phyloP scores from a whole-genome alignment of 1,284 basidiomycete genomes.

The Irpex sp. region DNA sequence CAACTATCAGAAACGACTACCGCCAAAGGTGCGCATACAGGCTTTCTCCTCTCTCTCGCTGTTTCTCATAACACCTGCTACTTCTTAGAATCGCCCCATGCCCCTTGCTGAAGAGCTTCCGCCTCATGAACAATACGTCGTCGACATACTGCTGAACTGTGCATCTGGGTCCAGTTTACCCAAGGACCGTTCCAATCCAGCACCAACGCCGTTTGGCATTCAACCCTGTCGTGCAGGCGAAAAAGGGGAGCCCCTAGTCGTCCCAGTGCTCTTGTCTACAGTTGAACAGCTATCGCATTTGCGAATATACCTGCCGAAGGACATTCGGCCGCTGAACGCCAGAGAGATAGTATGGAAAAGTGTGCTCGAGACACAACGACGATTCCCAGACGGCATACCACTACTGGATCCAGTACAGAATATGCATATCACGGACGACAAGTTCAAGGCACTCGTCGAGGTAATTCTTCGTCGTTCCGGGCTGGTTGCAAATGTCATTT shows the following conservation, averaged over 20 bases:
- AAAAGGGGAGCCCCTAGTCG: conserved; percentile 82
- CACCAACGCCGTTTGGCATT: conserved; percentile 65
- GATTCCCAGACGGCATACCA: conserved; percentile 87
- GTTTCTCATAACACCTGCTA: neutral
- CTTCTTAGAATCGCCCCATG: conserved; percentile 47
- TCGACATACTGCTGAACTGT: conserved; percentile 92
- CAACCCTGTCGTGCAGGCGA: conserved; percentile 69
- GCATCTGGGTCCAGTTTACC: conserved; percentile 62
- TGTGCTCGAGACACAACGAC: conserved; percentile 83
- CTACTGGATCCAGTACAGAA: conserved; percentile 92
- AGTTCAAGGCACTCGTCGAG: conserved; percentile 84
- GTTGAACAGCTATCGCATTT: conserved; percentile 86
- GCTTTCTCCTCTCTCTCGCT: neutral
- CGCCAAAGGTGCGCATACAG: conserved; percentile 55
- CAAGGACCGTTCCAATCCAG: conserved; percentile 55
- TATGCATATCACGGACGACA: conserved; percentile 95
- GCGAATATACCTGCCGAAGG: conserved; percentile 87
- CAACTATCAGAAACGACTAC: conserved; percentile 85
- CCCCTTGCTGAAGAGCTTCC: conserved; percentile 65
- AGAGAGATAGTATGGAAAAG: conserved; percentile 89
- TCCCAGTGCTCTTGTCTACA: conserved; percentile 88
- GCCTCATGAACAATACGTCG: conserved; percentile 88
- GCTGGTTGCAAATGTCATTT: neutral
- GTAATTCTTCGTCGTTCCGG: conserved; percentile 34
- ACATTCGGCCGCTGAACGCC: conserved; percentile 73